Base-by-base conservation (phyloP, 2,329 filamentous ascomycete species). In the Microdochium paspali region DNA sequence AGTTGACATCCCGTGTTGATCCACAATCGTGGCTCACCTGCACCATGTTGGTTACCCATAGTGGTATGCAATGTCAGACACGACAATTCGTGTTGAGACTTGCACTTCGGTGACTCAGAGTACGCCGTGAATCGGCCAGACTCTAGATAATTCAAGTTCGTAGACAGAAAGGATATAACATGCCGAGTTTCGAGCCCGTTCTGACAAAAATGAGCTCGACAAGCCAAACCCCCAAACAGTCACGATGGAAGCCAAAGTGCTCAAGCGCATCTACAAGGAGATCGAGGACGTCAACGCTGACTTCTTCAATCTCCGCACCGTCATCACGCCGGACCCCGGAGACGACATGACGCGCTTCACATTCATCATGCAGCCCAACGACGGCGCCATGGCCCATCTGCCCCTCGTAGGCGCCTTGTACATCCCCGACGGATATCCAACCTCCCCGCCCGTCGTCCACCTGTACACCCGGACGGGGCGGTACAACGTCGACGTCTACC, bases 261-360 rank as follows among this genome's bases (percentile, higher is more conserved):
- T 40, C 18, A 50, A 46, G 24, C 46, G 49, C 10, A 20, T 50
- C 13, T 50, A 44, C 46, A 42, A 39, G 40, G 49, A 50, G 46
- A 45, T 48, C 40, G 21, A 50, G 20, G 49, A 48, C 18, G 46
- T 48, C 46, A 50, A 50, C 31, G 30, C 43, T 15, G 49, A 50
- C 39, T 50, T 50, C 32, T 50, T 48, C 49, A 50, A 50, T 24
- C 49, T 50, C 28, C 49, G 49, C 40, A 50, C 49, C 35, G 39
- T 48, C 32, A 46, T 50, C 44, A 32, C 20, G 25, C 49, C 49
- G 5, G 46, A 44, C 20, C 35, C 46, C 15, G 24, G 46, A 20
- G 49, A 48, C 43, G 46, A 48, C 24, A 20, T 50, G 18, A 45
- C 49, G 20, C 49, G 44, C 18, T 50, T 50, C 44, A 45, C 43